Base-by-base conservation (phyloP, 176 grass and related monocot species). In the Oryza glumipatula region DNA sequence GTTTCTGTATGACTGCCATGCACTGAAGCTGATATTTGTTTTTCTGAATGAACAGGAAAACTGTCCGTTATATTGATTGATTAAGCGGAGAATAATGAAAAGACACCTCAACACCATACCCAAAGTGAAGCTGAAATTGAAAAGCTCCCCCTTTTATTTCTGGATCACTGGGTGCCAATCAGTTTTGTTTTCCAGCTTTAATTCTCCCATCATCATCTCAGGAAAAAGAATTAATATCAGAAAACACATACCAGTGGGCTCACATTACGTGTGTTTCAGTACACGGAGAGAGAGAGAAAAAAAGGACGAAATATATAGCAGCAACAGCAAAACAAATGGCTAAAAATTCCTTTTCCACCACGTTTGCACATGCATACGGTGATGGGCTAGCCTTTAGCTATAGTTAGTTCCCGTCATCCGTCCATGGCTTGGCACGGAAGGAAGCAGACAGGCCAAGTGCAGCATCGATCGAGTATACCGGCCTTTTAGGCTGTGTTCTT, bases 341-440 rank as follows among this genome's bases (percentile, higher is more conserved):
- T 22, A 68, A 11, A 36, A 32, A 32, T 32, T 46, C 19, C 79
- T 21, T 90, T 90, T 86, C 35, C 77, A 84, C 73, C 88, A 78
- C 52, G 82, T 47, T 39, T 10, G 88, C 88, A 85, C 88, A 85
- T 81, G 82, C 60, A 61, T 51, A 48, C 60, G 28, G 49, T 7
- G 23, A 36, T 47, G 63, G 63, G 26, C 81, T 61, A 46, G 76
- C 69, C 30, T 32, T 36, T 15, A 22, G 54, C 19, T 78, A 35
- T 78, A 35, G 9, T 22, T 43, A 14, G 15, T 11, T 10, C 9
- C n/a, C 30, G 16, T 36, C 26, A 28, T 28, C 35, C n/a, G 9
- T 22, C 72, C 85, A 19, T 71, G 46, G 11, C 87, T 88, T 89
- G 81, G 46, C 76, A 75, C 70, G 49, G 82, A 84, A 89, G 87